Evolutionary conservation across 1,284 basidiomycete species (phyloP).

Genomic region (Lentinula novae-zelandiae): DNA sequence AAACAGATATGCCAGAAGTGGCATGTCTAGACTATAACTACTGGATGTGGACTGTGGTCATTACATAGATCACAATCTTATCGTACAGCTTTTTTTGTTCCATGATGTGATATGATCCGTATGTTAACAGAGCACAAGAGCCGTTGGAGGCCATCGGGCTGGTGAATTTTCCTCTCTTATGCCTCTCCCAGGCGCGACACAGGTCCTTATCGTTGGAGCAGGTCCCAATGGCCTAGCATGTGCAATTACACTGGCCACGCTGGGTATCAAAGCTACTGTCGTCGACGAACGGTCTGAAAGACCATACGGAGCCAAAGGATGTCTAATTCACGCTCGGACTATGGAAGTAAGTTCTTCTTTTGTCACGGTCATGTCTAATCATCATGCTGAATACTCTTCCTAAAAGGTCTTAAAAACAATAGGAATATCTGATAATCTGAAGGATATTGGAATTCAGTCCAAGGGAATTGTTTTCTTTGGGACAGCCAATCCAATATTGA

Average conservation of each 20-base stretch:
- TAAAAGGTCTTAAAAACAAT: constrained; percentile 45
- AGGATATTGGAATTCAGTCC: constrained; percentile 33
- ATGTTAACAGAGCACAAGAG: too few relatives aligned
- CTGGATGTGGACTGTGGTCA: neutral
- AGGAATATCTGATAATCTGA: constrained; percentile 36
- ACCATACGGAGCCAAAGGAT: neutral
- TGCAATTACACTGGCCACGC: constrained; percentile 40
- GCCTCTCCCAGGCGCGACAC: constrained; percentile 3
- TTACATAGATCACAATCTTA: neutral
- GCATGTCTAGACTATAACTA: neutral
- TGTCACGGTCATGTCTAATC: neutral
- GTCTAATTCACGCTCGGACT: constrained; percentile 38
- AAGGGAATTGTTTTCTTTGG: constrained; percentile 28
- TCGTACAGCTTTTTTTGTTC: neutral
- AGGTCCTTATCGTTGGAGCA: constrained; percentile 45
- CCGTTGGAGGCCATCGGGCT: too few relatives aligned
- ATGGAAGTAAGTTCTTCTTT: constrained; percentile 28
- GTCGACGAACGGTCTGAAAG: neutral
- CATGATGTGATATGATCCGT: too few relatives aligned
- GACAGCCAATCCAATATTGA: constrained; percentile 22
- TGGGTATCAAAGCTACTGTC: constrained; percentile 26
- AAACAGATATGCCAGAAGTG: neutral
- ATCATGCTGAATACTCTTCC: neutral
- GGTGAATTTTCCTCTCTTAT: neutral
- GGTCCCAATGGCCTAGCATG: constrained; percentile 42